phyloP scores from a whole-genome alignment of 1,284 basidiomycete species.

The Sanghuangporus weigelae region DNA sequence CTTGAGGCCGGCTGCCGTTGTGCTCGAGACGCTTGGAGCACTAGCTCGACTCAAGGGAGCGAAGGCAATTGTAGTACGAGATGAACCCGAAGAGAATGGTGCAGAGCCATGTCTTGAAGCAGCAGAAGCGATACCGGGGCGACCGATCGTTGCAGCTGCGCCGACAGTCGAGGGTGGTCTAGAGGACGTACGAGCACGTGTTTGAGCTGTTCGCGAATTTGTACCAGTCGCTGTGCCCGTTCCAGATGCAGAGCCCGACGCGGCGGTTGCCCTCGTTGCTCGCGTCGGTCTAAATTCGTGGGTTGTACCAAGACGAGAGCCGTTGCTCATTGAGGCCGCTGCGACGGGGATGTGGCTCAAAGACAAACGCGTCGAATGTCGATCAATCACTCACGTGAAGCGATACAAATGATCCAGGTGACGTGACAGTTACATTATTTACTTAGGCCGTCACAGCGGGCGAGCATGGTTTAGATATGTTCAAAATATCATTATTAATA shows the following conservation, averaged over 20 bases:
- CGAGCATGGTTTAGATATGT: too few relatives aligned
- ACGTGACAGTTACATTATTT: too few relatives aligned
- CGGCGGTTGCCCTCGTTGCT: not conserved
- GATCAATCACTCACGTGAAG: too few relatives aligned
- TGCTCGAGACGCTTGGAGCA: not conserved
- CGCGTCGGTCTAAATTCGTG: constrained; percentile 1
- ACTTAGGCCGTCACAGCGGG: too few relatives aligned
- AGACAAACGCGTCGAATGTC: not conserved
- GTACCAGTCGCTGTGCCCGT: not conserved
- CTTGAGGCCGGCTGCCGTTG: constrained; percentile 2
- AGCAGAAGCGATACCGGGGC: not conserved
- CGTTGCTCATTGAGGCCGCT: not conserved
- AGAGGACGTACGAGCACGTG: not conserved
- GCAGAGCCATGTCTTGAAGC: not conserved
- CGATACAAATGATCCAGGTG: too few relatives aligned
- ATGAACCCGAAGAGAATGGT: not conserved
- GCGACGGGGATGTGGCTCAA: not conserved
- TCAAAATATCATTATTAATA: too few relatives aligned
- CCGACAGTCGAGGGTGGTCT: not conserved
- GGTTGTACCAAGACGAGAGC: not conserved
- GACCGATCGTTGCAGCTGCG: not conserved
- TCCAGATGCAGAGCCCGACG: not conserved
- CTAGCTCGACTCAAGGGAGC: not conserved
- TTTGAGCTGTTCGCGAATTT: not conserved
- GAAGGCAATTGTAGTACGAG: not conserved